A percentile compares a stretch with the other conserved stretches of the same genome.
Evolutionary conservation across 2,329 filamentous ascomycete genomes (phyloP).

Genomic region (Aspergillus sp.): DNA sequence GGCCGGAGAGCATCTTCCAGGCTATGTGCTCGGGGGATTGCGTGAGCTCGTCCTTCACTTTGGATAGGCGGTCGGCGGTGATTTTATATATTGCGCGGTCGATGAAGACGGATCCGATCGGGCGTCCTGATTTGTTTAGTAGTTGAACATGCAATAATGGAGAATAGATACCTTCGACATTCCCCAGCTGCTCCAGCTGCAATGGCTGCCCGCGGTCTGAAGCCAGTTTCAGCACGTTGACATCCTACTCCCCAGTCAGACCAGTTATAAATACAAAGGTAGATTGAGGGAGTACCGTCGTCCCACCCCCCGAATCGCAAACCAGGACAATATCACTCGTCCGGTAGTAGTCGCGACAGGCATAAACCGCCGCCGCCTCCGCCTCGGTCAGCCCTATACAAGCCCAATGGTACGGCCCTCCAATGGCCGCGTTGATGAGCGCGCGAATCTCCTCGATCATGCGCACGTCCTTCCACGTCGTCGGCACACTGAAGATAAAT

Average conservation of each 20-base stretch:
- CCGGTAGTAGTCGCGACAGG: constrained; percentile 34
- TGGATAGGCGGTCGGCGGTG: constrained; percentile 22
- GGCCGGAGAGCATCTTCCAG: constrained; percentile 31
- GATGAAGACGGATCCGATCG: constrained; percentile 40
- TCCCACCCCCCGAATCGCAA: constrained; percentile 54
- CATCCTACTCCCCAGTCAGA: constrained; percentile 23
- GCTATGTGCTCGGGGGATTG: constrained; percentile 21
- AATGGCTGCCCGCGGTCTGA: constrained; percentile 25
- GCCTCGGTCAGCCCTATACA: constrained; percentile 53
- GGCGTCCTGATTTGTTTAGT: constrained; percentile 19
- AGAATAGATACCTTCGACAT: constrained; percentile 20
- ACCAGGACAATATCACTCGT: constrained; percentile 49
- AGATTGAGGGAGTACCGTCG: constrained; percentile 24
- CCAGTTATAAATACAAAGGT: background rate
- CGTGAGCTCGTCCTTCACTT: constrained; percentile 18
- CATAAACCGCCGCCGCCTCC: constrained; percentile 54
- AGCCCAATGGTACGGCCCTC: constrained; percentile 36
- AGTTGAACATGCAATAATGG: too few species aligned
- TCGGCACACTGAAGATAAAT: constrained; percentile 45
- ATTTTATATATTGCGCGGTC: constrained; percentile 30
- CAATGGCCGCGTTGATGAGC: constrained; percentile 31
- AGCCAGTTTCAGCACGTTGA: constrained; percentile 30
- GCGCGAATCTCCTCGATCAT: constrained; percentile 37
- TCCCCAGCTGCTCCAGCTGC: constrained; percentile 25
- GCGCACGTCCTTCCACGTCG: constrained; percentile 41